These are phyloP conservation scores for Setomelanomma holmii DNA, from an alignment of 2,329 filamentous ascomycete species.

Conservation along the genomic window DNA sequence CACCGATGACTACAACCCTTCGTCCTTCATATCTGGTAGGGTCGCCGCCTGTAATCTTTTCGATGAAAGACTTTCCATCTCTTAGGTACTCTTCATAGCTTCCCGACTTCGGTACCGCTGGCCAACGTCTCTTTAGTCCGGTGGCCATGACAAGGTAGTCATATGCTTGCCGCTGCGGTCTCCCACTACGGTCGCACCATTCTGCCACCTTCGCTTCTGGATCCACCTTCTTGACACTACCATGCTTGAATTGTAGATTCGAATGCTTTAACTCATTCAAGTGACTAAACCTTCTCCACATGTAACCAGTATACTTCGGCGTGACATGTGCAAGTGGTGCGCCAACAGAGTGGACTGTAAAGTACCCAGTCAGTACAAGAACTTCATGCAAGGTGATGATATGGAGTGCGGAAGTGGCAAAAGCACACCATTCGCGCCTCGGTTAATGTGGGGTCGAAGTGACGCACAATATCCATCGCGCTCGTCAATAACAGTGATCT, in stretches of 20 bases:
- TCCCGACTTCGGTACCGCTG: slow-evolving; percentile 73
- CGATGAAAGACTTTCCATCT: slow-evolving; percentile 68
- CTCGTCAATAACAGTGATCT: slow-evolving; percentile 79
- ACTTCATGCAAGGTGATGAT: slow-evolving; percentile 14
- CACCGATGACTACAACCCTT: slow-evolving; percentile 76
- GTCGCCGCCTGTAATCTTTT: slow-evolving; percentile 46
- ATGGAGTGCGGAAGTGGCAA: slow-evolving; percentile 5
- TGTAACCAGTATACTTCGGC: slow-evolving; percentile 67
- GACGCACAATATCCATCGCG: slow-evolving; percentile 81
- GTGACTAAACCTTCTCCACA: slow-evolving; percentile 74
- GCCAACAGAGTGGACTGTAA: slow-evolving; percentile 75
- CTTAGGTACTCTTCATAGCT: slow-evolving; percentile 68
- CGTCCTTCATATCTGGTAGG: slow-evolving; percentile 33
- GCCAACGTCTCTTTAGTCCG: slow-evolving; percentile 73
- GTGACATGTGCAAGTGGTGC: slow-evolving; percentile 75
- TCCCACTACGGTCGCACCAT: slow-evolving; percentile 58
- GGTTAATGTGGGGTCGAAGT: slow-evolving; percentile 20
- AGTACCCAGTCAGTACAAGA: slow-evolving; percentile 24
- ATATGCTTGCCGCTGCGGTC: slow-evolving; percentile 60
- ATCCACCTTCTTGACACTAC: slow-evolving; percentile 68
- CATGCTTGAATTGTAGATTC: slow-evolving; percentile 70
- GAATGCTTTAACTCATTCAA: slow-evolving; percentile 70
- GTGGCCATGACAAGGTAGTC: slow-evolving; percentile 79
- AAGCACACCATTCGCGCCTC: slow-evolving; percentile 18
- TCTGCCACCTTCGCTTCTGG: slow-evolving; percentile 65